Conservation (phyloP, 108 stramenopile species). For the Discostella stelligeroides region DNA sequence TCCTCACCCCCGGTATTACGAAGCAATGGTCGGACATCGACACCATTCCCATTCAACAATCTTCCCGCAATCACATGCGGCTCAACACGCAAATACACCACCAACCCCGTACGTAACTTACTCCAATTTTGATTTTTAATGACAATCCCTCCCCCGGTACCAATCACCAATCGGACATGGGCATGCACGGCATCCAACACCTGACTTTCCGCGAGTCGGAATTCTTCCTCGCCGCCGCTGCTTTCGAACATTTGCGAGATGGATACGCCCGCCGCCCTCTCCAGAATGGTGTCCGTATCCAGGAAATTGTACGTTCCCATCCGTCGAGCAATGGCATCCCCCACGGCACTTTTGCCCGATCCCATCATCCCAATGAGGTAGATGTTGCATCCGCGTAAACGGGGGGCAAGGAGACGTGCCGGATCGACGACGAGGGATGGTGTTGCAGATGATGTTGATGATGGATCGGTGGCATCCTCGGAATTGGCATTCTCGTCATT, state of each 20-base stretch:
- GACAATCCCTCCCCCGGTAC: slow-evolving; percentile 42
- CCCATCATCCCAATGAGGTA: slow-evolving; percentile 98
- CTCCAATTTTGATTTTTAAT: slow-evolving; percentile 80
- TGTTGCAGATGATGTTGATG: too few relatives aligned
- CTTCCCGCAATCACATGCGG: slow-evolving; percentile 81
- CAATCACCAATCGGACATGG: slow-evolving; percentile 78
- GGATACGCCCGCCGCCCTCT: slow-evolving; percentile 69
- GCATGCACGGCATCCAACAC: slow-evolving; percentile 85
- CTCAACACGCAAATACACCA: slow-evolving; percentile 86
- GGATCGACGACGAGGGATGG: slow-evolving; percentile 66
- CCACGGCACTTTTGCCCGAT: slow-evolving; percentile 86
- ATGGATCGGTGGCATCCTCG: slow-evolving; percentile 35
- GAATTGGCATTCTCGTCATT: too few relatives aligned
- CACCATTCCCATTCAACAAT: slow-evolving; percentile 52
- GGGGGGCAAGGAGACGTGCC: slow-evolving; percentile 73
- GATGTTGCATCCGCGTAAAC: slow-evolving; percentile 82
- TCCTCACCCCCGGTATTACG: too few relatives aligned
- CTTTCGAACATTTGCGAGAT: slow-evolving; percentile 85
- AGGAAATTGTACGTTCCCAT: slow-evolving; percentile 93
- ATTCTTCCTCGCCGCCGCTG: slow-evolving; percentile 92
- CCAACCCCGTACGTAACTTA: slow-evolving; percentile 91
- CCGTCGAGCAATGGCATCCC: slow-evolving; percentile 73
- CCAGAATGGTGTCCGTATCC: slow-evolving; percentile 90
- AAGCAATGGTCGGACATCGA: slow-evolving; percentile 79
- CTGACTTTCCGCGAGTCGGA: slow-evolving; percentile 85